Conservation (phyloP, 306 rosid genomes). For the Amphicarpaea edgeworthii region DNA sequence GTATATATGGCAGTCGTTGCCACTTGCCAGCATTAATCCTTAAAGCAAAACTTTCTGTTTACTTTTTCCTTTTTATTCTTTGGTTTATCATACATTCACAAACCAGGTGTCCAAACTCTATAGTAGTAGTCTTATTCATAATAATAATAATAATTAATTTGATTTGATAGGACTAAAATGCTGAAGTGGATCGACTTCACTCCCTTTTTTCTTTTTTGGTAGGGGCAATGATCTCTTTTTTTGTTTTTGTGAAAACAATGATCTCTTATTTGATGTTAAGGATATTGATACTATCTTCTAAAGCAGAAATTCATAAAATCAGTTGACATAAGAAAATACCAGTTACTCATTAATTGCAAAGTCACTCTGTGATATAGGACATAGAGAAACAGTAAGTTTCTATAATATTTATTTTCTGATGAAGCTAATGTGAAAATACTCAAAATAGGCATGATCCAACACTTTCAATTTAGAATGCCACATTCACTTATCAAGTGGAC, state of each 20-base stretch:
- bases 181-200: neutral
- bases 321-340: neutral
- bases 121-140: neutral
- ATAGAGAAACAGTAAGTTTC: neutral
- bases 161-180: neutral
- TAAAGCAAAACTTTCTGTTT: constrained; percentile 1
- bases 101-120: neutral
- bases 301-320: constrained; percentile 6
- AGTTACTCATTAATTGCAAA: constrained; percentile 1
- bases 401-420: neutral
- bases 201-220: neutral
- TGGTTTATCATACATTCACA: neutral
- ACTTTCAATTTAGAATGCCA: neutral
- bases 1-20: neutral
- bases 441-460: constrained; percentile 15
- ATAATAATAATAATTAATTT: neutral
- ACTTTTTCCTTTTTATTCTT: constrained; percentile 3
- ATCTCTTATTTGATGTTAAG: no score
- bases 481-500: neutral
- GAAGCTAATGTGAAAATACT: neutral
- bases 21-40: neutral
- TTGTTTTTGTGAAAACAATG: no score
- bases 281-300: neutral
- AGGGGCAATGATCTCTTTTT: neutral
- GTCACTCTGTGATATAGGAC: neutral